Percentiles rank a stretch among this genome's conserved stretches.
phyloP scores from a whole-genome alignment of 106 monocot species.

The Posidonia australis region DNA sequence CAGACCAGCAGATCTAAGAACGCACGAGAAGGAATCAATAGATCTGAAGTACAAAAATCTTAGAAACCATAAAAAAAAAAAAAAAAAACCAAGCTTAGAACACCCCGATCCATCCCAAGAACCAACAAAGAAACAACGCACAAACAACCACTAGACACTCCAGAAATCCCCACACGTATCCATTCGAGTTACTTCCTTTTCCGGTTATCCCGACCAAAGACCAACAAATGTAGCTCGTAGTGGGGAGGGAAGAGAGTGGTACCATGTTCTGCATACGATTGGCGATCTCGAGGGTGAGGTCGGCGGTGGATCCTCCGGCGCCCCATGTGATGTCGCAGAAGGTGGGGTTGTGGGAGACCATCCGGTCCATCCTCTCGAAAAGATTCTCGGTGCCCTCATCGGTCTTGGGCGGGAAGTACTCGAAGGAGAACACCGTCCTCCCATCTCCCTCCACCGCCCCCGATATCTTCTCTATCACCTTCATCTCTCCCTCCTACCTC shows the following conservation, averaged over 20 bases:
- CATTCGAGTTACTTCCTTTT: too few species aligned
- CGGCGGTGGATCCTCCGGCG: slow-evolving; percentile 80
- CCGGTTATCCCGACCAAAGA: neutral
- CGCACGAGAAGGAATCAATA: neutral
- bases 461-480: slow-evolving; percentile 79
- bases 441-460: slow-evolving; percentile 38
- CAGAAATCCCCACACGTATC: too few species aligned
- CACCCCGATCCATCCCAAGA: neutral
- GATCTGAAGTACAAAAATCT: neutral
- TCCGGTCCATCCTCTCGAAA: slow-evolving; percentile 83
- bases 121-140: neutral
- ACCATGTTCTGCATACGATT: slow-evolving; percentile 95
- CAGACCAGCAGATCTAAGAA: neutral
- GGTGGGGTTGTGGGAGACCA: slow-evolving; percentile 71
- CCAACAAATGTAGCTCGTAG: neutral
- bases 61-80: neutral
- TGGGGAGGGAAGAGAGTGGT: neutral
- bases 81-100: neutral
- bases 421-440: slow-evolving; percentile 80
- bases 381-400: slow-evolving; percentile 82
- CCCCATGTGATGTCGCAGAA: slow-evolving; percentile 98
- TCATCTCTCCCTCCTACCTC: slow-evolving; percentile 35
- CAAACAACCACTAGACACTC: too few species aligned
- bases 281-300: slow-evolving; percentile 81
- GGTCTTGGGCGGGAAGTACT: slow-evolving; percentile 89